Evolutionary conservation across 2,329 filamentous ascomycete species (phyloP).

Genomic region (Apiospora arundinis): DNA sequence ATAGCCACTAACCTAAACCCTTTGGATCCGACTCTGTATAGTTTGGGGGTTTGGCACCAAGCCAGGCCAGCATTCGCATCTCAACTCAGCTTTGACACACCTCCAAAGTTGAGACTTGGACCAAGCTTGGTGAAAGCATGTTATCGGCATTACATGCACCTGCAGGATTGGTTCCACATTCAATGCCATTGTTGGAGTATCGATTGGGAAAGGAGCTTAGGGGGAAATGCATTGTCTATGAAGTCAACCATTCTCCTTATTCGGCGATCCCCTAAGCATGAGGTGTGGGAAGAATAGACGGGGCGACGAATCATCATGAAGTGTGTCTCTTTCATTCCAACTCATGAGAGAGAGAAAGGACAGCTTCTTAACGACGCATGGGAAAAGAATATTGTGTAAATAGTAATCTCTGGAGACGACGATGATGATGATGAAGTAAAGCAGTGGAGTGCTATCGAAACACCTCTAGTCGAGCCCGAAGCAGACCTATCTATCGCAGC

Average conservation of each 20-base stretch:
- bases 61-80: constrained; percentile 1
- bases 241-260: not conserved
- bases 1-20: constrained; percentile 16
- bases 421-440: not conserved
- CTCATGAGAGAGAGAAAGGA: not conserved
- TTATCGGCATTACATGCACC: not conserved
- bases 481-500: not conserved
- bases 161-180: not conserved
- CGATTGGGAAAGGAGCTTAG: not conserved
- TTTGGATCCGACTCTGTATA: not conserved
- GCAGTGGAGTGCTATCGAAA: not conserved
- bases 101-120: not conserved
- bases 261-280: not conserved
- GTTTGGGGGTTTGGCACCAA: not conserved
- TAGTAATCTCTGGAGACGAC: constrained; percentile 12
- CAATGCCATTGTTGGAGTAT: not conserved
- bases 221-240: not conserved
- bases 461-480: not conserved
- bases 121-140: not conserved
- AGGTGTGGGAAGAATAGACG: not conserved
- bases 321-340: not conserved
- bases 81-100: not conserved
- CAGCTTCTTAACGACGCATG: not conserved
- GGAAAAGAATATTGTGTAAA: constrained; percentile 17
- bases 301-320: not conserved